Evolutionary conservation across 2,329 filamentous ascomycete genomes (phyloP).

Genomic region (Chrysoporthe austroafricana): DNA sequence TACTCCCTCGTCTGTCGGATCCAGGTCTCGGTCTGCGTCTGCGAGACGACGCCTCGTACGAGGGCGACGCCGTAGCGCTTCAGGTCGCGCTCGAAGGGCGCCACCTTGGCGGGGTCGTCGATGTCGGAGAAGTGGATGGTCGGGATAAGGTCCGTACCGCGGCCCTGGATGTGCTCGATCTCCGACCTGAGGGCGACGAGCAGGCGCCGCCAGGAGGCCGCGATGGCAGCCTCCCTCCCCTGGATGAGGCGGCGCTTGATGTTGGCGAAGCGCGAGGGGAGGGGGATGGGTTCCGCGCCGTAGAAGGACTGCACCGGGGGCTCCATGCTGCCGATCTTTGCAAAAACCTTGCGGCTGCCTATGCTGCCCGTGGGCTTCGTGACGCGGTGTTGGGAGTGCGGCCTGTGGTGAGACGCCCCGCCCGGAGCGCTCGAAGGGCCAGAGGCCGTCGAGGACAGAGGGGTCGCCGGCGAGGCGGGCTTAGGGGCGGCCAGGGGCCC

Average conservation of each 20-base stretch:
- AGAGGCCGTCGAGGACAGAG: conserved; percentile 11
- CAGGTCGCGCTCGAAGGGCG: conserved; percentile 60
- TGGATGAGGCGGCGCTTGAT: conserved; percentile 59
- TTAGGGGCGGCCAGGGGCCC: conserved; percentile 14
- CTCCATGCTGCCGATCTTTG: conserved; percentile 45
- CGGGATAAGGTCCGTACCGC: conserved; percentile 58
- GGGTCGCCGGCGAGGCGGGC: background rate
- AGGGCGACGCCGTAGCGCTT: conserved; percentile 68
- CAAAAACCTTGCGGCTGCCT: conserved; percentile 32
- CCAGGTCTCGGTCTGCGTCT: conserved; percentile 57
- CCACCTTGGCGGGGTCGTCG: conserved; percentile 49
- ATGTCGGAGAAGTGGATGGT: conserved; percentile 59
- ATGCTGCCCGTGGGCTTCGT: conserved; percentile 26
- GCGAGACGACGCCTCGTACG: conserved; percentile 65
- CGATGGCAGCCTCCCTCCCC: conserved; percentile 58
- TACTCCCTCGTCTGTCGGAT: conserved; percentile 65
- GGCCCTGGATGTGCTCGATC: conserved; percentile 54
- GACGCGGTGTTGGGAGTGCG: conserved; percentile 27
- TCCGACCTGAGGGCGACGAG: conserved; percentile 55
- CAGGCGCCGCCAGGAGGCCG: conserved; percentile 59
- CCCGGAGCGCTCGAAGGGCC: conserved; percentile 11
- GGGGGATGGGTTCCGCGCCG: conserved; percentile 59
- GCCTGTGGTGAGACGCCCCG: conserved; percentile 23
- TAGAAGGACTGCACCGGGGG: conserved; percentile 60
- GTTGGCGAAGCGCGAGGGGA: conserved; percentile 61